Base-by-base conservation (phyloP, 495 filamentous ascomycete species). In the Penicillium dipodomyicola region DNA sequence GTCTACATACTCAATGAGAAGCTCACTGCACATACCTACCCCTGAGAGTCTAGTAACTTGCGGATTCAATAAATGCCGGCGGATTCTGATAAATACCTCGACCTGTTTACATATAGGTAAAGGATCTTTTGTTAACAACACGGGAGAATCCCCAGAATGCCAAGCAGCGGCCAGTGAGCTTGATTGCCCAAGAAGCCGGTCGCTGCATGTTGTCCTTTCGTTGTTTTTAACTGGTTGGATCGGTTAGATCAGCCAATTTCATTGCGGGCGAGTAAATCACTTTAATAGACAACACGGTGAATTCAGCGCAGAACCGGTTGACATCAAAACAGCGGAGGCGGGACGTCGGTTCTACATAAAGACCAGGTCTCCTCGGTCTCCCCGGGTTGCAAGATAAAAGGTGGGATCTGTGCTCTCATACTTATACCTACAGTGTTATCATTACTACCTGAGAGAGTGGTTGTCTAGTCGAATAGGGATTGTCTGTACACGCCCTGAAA, bases 111-210 rank as follows among this genome's bases (percentile, higher is more conserved):
- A 25, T 25, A 25, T 25, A 25, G 23, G 23, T 5, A 25, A 5
- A 25, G 23, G 23, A 25, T 25, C 23, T 6, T 25, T 5, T 6
- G 23, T 25, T 25, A 5, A 25, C 23, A 25, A 25, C 23, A 5
- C 23, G 23, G 23, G 23, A 25, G 23, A 25, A 25, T 25, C 23
- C 3, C 5, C 30, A 32, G 10, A 32, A 32, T 7, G 33, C 48
- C 48, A 51, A 51, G 49, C 49, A 27, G 19, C 33, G 14, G 35
- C 32, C 40, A 50, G 32, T 9, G 20, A 39, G 48, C 48, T 45
- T 47, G 30, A 20, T 50, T 61, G 59, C 50, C 54, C 50, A 58
- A 39, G 17, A 9, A 22, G 49, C 54, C 54, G 57, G 58, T 54
- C 49, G 47, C 11, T 14, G 12, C 6, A 9, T 12, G 27, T 12